Base-by-base conservation (phyloP, 345 rosid genomes). In the Bretschneidera sinensis region DNA sequence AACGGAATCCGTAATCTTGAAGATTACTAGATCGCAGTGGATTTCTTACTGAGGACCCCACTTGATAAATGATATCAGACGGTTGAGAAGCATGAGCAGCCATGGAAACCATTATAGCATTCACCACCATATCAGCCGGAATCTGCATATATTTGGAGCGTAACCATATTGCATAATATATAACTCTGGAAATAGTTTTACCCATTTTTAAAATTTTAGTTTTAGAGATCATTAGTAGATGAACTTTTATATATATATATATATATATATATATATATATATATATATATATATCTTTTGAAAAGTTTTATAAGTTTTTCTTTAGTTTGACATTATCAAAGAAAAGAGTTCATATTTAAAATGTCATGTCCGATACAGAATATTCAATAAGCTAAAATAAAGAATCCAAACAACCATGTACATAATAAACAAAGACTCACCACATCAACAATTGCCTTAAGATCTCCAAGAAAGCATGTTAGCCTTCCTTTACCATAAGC, bases 11-110 rank as follows among this genome's bases (percentile, higher is more conserved):
- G 33, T 54, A 60, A 33, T 84, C 77, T 25, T 78, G 81, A 53
- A 92, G 73, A 19, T 68, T 28, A 0, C 0, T 0, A 69, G 80
- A 79, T 61, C 9, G 78, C 11, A 87, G 0, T 0, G 94, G 90
- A 54, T 86, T 82, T 58, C 76, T 76, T 0, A 69, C n/a, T 0
- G 97, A 90, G 0, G 97, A 90, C 4, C 96, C 88, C 34, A 94
- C 77, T 14, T 94, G 99, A 24, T 90, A 90, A 51, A 94, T 85
- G 24, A 28, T 28, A 17, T 68, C 69, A 0, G 65, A 20, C 0
- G 60, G 64, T 23, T 67, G 69, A 15, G 24, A 7, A 7, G 21
- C 73, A 21, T 76, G 78, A n/a, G 61, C 72, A 39, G 33, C 71
- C 73, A 78, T 82, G 2, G 81, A 70, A 48, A 76, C 79, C 0